Evolutionary conservation across 768 basidiomycete genomes (phyloP).

Genomic region (Hortiboletus campestris): DNA sequence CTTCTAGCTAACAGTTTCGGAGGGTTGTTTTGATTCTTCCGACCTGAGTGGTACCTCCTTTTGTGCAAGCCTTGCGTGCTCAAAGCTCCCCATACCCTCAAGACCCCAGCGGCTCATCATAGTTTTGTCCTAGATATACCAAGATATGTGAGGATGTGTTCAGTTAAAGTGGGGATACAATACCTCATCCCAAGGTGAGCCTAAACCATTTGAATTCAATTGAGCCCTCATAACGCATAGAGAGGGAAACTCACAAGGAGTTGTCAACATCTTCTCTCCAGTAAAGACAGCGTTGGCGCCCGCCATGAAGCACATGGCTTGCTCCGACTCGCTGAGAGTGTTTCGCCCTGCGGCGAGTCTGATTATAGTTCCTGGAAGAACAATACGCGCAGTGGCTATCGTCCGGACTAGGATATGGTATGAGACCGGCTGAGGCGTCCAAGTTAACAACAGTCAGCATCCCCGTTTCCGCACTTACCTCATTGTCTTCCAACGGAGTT

Average conservation of each 20-base stretch:
- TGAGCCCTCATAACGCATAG: neutral
- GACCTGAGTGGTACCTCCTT: conserved; percentile 43
- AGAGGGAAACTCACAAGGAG: conserved; percentile 68
- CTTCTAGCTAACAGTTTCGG: neutral
- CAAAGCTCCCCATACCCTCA: conserved; percentile 88
- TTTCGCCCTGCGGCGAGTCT: conserved; percentile 93
- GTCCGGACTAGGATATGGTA: conserved; percentile 87
- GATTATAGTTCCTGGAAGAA: conserved; percentile 90
- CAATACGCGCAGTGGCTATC: conserved; percentile 92
- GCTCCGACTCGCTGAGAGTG: conserved; percentile 84
- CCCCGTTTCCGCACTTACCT: conserved; percentile 45
- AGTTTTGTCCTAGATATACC: conserved; percentile 66
- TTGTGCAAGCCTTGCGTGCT: conserved; percentile 58
- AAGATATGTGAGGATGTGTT: neutral
- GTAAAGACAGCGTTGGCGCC: conserved; percentile 98
- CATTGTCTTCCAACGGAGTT: conserved; percentile 89
- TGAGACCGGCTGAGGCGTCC: conserved; percentile 59
- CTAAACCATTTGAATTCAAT: conserved; percentile 36
- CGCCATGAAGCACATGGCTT: conserved; percentile 98
- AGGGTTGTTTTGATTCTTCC: neutral
- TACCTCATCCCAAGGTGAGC: conserved; percentile 93
- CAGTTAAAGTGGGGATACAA: conserved; percentile 8
- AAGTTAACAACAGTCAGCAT: conserved; percentile 6
- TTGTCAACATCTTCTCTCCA: conserved; percentile 97
- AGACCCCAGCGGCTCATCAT: conserved; percentile 95